Base-by-base conservation (phyloP, 352 stramenopile genomes). In the Globisporangium emineosum region DNA sequence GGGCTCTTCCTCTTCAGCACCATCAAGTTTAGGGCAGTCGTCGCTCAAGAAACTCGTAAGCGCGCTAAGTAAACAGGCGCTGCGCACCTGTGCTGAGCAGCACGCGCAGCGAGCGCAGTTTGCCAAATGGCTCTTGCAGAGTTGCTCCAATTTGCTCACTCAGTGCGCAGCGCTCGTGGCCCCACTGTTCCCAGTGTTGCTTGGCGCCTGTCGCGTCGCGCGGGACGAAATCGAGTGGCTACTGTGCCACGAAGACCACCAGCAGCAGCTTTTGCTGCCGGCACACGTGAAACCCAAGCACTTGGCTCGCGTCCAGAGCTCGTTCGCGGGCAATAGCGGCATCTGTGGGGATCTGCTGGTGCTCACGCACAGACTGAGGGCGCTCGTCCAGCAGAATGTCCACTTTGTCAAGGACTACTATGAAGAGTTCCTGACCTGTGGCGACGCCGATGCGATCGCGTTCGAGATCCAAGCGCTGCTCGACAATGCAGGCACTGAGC, bases 161-260 rank as follows among this genome's bases (percentile, higher is more conserved):
- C 79, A 88, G 56, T 79, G 83, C 21, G 57, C 64, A 15, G 72
- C 57, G 5, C 65, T 89, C 0, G 60, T 72, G 0, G 76, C 74
- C 4, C 79, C 79, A 4, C 66, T 85, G 7, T 79, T 88, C 12
- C 76, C 79, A 1, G 60, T 86, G 15, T 56, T 89, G 17, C 57
- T 88, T 3, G 73, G 72, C n/a, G 66, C 75, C 0, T 51, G 77
- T 10, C 53, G 71, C 2, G 45, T 78, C 19, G 72, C 71, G 5
- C 62, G 66, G n/a, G 72, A 76, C 45, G 82, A 91, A 32, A 40
- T 83, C n/a, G 70, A 87, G 29, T 90, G 81, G 81, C 25, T 71
- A 5, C 63, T 86, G n/a, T 62, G 64, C 23, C 81, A 90, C 45
- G 45, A 55, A 10, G 45, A 43, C 29, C 51, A 64, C 10, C 30